A percentile compares a stretch with the other conserved stretches of the same genome.
phyloP scores from a whole-genome alignment of 23 red algal species.

The Gracilaria vermiculophylla region DNA sequence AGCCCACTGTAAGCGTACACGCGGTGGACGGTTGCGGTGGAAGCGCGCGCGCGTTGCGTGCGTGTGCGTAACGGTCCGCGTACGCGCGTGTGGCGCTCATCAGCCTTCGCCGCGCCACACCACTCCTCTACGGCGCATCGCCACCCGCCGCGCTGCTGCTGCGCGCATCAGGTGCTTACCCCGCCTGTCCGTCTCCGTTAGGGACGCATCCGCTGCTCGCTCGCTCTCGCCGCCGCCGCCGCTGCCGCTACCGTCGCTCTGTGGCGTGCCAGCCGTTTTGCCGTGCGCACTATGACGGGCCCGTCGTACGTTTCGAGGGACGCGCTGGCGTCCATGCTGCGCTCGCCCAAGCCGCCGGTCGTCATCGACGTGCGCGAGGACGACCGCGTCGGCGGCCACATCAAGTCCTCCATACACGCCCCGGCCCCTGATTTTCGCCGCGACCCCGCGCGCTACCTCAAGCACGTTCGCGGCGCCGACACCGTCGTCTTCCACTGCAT shows the following conservation, averaged over 20 bases:
- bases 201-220: no score
- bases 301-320: constrained; percentile 6
- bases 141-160: neutral
- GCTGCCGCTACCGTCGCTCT: no score
- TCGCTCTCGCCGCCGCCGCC: neutral
- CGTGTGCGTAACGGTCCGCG: no score
- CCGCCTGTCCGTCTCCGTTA: no score
- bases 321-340: neutral
- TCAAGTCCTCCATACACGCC: constrained; percentile 46
- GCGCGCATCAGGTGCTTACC: no score
- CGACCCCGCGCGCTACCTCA: constrained; percentile 29
- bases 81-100: no score
- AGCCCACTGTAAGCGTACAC: no score
- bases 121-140: neutral
- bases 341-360: constrained; percentile 14
- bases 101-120: neutral
- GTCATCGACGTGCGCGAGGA: constrained; percentile 61
- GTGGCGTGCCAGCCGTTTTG: no score
- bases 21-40: no score
- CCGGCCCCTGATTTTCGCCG: constrained; percentile 20
- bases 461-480: neutral
- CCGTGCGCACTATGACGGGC: neutral
- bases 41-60: no score
- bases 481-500: constrained; percentile 64
- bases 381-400: constrained; percentile 52